These are phyloP conservation scores for Penicillium odoratum DNA, from an alignment of 495 filamentous ascomycete species.

Conservation along the genomic window DNA sequence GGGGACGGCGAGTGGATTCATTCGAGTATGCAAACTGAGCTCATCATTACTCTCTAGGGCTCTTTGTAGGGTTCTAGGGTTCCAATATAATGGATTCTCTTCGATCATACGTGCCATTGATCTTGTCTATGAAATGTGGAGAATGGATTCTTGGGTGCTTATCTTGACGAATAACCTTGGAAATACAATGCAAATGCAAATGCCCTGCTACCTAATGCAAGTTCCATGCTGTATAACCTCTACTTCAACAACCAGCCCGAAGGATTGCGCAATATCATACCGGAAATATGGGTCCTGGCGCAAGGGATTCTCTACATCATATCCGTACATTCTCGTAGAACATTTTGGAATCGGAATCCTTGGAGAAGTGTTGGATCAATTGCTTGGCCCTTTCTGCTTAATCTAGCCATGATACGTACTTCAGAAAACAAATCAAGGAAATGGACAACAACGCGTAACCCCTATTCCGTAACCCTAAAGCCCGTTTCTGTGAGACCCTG, in stretches of 20 bases:
- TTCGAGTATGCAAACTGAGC: neutral
- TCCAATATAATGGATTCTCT: too few species aligned
- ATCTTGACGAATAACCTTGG: too few species aligned
- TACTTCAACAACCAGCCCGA: neutral
- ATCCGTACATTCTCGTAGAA: neutral
- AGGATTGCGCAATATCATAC: neutral
- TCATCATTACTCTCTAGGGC: neutral
- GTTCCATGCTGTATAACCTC: neutral
- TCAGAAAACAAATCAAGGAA: too few species aligned
- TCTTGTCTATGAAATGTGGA: neutral
- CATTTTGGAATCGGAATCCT: neutral
- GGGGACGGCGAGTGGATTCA: neutral
- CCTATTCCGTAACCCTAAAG: slow-evolving; percentile 5
- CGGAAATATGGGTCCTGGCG: neutral
- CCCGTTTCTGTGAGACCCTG: slow-evolving; percentile 13
- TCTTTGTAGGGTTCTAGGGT: neutral
- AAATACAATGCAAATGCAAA: too few species aligned
- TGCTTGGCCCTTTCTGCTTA: neutral
- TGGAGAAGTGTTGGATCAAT: neutral
- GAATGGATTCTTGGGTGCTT: neutral
- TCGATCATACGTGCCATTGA: neutral
- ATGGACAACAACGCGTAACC: neutral
- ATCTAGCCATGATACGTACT: neutral
- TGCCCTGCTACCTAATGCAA: too few species aligned
- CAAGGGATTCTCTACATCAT: slow-evolving; percentile 2